Percentiles rank a stretch among this genome's conserved stretches.
Conservation (phyloP, 331 rosid species). For the Dryas integrifolia region DNA sequence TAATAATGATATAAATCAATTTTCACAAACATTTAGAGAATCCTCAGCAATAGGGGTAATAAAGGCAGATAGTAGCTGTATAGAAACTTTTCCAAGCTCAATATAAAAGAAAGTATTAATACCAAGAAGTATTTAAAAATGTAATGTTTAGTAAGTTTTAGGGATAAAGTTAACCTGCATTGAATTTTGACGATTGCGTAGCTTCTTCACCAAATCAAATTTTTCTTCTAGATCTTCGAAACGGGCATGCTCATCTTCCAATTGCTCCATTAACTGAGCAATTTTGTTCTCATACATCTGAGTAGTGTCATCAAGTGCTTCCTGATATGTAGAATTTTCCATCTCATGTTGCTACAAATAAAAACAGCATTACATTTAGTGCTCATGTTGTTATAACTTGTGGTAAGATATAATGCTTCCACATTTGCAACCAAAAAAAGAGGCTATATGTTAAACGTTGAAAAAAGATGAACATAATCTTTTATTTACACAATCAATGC, state of each 20-base stretch:
- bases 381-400: background rate
- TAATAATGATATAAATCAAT: background rate
- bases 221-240: conserved; percentile 41
- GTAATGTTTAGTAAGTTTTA: background rate
- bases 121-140: background rate
- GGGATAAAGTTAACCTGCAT: conserved; percentile 37
- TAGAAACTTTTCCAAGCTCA: background rate
- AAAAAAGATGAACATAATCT: background rate
- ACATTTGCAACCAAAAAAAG: background rate
- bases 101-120: background rate
- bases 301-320: conserved; percentile 45
- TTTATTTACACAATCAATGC: background rate
- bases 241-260: conserved; percentile 39
- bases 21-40: conserved; percentile 6
- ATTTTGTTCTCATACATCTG: conserved; percentile 50
- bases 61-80: background rate
- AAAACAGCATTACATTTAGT: conserved; percentile 13
- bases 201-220: conserved; percentile 42
- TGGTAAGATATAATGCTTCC: conserved; percentile 1
- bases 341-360: conserved; percentile 38
- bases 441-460: background rate
- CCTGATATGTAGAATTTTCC: conserved; percentile 40
- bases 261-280: conserved; percentile 41
- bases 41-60: background rate
- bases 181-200: conserved; percentile 36